Conservation (phyloP, 1,139 yeast species). For the Schwanniomyces etchellsii region DNA sequence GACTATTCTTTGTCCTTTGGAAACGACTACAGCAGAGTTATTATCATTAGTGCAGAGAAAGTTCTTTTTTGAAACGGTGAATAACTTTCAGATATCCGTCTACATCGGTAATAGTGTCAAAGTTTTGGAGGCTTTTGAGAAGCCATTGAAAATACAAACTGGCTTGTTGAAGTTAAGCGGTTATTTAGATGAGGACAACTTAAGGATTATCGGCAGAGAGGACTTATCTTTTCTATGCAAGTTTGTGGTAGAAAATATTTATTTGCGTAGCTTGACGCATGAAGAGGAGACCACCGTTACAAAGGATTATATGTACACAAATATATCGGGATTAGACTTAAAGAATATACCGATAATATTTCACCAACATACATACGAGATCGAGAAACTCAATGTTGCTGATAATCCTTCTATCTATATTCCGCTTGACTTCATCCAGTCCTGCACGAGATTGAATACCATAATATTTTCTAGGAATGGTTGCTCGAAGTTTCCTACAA, state of each 20-base stretch:
- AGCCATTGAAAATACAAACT: conserved; percentile 74
- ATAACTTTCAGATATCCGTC: conserved; percentile 75
- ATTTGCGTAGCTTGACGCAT: conserved; percentile 61
- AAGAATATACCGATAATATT: conserved; percentile 82
- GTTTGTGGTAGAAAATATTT: conserved; percentile 71
- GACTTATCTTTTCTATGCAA: conserved; percentile 85
- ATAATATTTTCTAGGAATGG: conserved; percentile 71
- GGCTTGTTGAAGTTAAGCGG: conserved; percentile 75
- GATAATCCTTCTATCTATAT: conserved; percentile 81
- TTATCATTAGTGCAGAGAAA: conserved; percentile 65
- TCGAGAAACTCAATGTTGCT: conserved; percentile 77
- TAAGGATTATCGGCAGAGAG: conserved; percentile 78
- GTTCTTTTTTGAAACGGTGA: conserved; percentile 64
- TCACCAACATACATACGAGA: conserved; percentile 77
- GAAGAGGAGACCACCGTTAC: conserved; percentile 61
- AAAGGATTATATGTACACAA: conserved; percentile 69
- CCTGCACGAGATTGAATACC: conserved; percentile 65
- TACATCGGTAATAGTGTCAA: conserved; percentile 77
- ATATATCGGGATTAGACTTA: conserved; percentile 67
- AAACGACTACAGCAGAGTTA: conserved; percentile 73
- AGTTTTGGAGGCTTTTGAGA: conserved; percentile 65
- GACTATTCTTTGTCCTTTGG: conserved; percentile 68
- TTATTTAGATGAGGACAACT: conserved; percentile 66
- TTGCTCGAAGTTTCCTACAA: conserved; percentile 66
- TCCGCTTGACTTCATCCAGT: conserved; percentile 82